Evolutionary conservation across 2,329 filamentous ascomycete genomes (phyloP), one percentile per base, ranked within the genome.

Genomic region (Colletotrichum horii): DNA sequence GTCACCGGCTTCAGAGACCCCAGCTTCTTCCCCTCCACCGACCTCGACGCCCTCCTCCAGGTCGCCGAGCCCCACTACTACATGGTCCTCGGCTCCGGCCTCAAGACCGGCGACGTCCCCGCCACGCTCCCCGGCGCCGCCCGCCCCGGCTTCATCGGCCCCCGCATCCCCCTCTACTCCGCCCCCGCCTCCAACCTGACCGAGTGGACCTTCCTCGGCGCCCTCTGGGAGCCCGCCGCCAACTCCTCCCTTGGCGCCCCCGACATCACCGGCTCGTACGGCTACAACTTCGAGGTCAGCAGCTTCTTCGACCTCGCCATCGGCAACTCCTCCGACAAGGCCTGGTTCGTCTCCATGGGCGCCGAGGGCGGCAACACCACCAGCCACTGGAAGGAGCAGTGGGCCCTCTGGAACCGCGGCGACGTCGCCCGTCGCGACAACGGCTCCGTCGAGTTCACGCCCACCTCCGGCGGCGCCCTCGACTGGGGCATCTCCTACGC

Each of bases 1-100:
- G 75, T 77, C n/a, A 78, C 76, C 43, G 76, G 76, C 32, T 78
- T 75, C 75, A 48, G 76, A 55, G 76, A 78, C 66, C 76, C 76
- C 11, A 70, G 61, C 38, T 78, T 72, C 75, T 78, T 77, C 68
- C 71, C 76, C 26, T 75, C 75, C 12, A 26, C 67, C 22, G 64
- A 71, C 3, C 75, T 78, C 8, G 75, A 77, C 58, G 48, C 43
- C 28, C 71, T 78, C 14, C 71, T 75, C 30, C 43, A 71, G 28
- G 66, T 60, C 43, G 61, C 43, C 48, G 76, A 78, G 65, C 71
- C 75, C 34, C 67, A 74, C 34, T 77, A 75, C 67, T 78, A 78
- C 66, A 75, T 78, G 76, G 75, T 78, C 8, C 65, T 78, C 28
- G 76, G 75, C 34, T 77, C 76, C 61, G 76, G 76, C 19, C 68